phyloP scores from a whole-genome alignment of 352 stramenopile genomes.

The Phytophthora crassamura region DNA sequence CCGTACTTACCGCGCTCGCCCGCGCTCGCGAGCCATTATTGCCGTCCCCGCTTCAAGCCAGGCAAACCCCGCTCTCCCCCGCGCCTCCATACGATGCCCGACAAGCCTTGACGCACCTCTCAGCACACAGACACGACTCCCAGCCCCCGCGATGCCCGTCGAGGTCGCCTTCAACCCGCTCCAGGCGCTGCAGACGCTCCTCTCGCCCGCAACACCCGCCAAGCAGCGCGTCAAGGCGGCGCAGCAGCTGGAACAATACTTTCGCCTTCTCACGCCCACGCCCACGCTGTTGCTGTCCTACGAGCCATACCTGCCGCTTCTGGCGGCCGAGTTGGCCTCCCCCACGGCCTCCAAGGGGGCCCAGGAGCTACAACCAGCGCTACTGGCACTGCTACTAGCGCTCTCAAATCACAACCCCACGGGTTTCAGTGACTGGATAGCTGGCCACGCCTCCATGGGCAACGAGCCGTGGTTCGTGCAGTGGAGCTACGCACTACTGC shows the following conservation, averaged over 20 bases:
- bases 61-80: not conserved
- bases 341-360: constrained; percentile 22
- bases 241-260: constrained; percentile 53
- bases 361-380: constrained; percentile 46
- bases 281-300: constrained; percentile 47
- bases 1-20: no score
- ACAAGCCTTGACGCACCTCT: constrained; percentile 31
- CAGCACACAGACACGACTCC: constrained; percentile 16
- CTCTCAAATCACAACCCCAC: constrained; percentile 49
- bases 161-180: constrained; percentile 46
- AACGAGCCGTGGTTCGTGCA: constrained; percentile 60
- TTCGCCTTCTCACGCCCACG: constrained; percentile 31
- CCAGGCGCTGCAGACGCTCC: constrained; percentile 50
- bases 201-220: constrained; percentile 39
- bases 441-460: constrained; percentile 40
- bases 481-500: constrained; percentile 53
- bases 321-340: constrained; percentile 47
- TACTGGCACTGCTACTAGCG: constrained; percentile 48
- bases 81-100: constrained; percentile 35
- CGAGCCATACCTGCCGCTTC: constrained; percentile 55
- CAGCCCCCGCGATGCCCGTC: constrained; percentile 1
- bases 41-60: no score
- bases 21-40: no score
- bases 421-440: constrained; percentile 59
- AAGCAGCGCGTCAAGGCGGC: constrained; percentile 55